These are phyloP conservation scores for Podospora pseudoanserina DNA, from an alignment of 495 filamentous ascomycete species.

Conservation along the genomic window DNA sequence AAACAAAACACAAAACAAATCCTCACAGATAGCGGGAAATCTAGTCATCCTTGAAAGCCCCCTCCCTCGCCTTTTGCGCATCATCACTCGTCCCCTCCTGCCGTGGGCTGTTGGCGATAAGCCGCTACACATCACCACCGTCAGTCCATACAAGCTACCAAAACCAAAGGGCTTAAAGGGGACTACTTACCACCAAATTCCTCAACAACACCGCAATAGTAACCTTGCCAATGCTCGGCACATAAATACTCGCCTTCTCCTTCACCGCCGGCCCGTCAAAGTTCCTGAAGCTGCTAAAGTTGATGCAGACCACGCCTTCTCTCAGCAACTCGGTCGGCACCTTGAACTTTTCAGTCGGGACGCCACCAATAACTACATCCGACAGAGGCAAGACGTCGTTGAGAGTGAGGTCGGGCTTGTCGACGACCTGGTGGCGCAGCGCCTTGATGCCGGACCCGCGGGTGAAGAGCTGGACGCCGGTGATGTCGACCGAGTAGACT, in stretches of 20 bases:
- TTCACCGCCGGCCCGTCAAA: slow-evolving; percentile 78
- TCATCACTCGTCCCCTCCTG: slow-evolving; percentile 30
- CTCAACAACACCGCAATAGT: slow-evolving; percentile 88
- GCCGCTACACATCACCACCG: slow-evolving; percentile 27
- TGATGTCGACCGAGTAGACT: slow-evolving; percentile 92
- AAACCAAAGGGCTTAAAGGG: not conserved
- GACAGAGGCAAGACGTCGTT: slow-evolving; percentile 79
- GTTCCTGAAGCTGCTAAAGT: slow-evolving; percentile 96
- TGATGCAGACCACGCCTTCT: slow-evolving; percentile 92
- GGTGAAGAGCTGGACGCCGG: slow-evolving; percentile 87
- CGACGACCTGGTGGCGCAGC: slow-evolving; percentile 75
- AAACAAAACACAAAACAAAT: not conserved
- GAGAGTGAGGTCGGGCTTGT: slow-evolving; percentile 68
- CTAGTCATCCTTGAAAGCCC: slow-evolving; percentile 38
- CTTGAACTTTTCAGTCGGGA: slow-evolving; percentile 83
- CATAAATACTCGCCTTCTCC: slow-evolving; percentile 93
- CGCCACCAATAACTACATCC: slow-evolving; percentile 91
- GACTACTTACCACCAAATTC: slow-evolving; percentile 70
- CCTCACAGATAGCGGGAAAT: not conserved
- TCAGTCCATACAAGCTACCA: not conserved
- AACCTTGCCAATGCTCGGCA: slow-evolving; percentile 94
- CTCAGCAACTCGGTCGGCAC: slow-evolving; percentile 76
- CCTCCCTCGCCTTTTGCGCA: slow-evolving; percentile 36
- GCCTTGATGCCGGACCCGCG: slow-evolving; percentile 80
- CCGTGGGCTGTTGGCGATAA: slow-evolving; percentile 40